Evolutionary conservation across 2,329 filamentous ascomycete species (phyloP).

Genomic region (Graphilbum sp.): DNA sequence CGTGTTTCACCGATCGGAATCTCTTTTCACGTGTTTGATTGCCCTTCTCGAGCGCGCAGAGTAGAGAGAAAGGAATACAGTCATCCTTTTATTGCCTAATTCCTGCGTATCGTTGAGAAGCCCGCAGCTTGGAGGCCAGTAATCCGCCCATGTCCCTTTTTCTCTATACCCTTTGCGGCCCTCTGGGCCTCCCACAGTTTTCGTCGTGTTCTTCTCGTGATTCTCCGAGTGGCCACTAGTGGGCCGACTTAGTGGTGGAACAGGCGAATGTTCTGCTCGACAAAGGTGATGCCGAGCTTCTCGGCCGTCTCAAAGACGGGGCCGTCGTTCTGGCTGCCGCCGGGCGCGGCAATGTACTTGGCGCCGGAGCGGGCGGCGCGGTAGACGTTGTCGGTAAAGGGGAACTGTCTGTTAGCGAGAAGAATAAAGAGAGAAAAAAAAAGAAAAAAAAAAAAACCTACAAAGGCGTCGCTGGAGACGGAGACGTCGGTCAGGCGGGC

Average conservation of each 20-base stretch:
- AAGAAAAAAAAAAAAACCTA: conserved; percentile 30
- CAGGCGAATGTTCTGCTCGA: conserved; percentile 83
- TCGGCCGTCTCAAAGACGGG: conserved; percentile 79
- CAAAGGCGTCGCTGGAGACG: conserved; percentile 88
- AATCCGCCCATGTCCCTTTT: no score
- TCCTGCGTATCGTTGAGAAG: no score
- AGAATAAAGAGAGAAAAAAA: background rate
- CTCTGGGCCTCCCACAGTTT: no score
- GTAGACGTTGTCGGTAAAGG: conserved; percentile 97
- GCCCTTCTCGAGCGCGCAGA: no score
- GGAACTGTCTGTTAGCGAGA: conserved; percentile 45
- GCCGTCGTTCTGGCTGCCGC: conserved; percentile 72
- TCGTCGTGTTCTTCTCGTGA: no score
- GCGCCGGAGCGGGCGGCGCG: conserved; percentile 73
- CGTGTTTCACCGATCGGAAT: no score
- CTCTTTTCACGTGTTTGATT: no score
- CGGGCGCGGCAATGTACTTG: conserved; percentile 91
- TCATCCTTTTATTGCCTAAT: no score
- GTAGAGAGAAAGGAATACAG: no score
- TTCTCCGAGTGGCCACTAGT: no score
- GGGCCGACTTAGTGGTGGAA: conserved; percentile 95
- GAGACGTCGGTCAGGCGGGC: conserved; percentile 66
- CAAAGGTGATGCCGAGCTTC: conserved; percentile 82
- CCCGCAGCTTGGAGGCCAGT: no score
- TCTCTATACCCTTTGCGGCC: no score